phyloP scores from a whole-genome alignment of 148 eudicot species.

The Chenopodium formosanum region DNA sequence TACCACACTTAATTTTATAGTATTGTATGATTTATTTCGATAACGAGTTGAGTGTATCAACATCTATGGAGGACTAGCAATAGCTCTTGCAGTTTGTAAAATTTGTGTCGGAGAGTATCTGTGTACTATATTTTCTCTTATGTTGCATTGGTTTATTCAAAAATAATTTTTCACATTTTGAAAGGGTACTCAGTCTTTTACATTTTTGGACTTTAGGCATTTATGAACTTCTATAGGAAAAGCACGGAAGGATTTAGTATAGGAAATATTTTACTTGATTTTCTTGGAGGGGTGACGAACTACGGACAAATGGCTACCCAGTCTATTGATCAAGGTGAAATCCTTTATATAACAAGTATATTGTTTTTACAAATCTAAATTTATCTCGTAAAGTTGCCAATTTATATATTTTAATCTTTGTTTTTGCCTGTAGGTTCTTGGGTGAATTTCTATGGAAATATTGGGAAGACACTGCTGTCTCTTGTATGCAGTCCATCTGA shows the following conservation, averaged over 20 bases:
- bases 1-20: too few relatives aligned
- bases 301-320: conserved; percentile 77
- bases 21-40: too few relatives aligned
- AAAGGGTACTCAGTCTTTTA: background rate
- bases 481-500: conserved; percentile 42
- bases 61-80: too few relatives aligned
- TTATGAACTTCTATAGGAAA: conserved; percentile 73
- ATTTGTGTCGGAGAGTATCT: too few relatives aligned
- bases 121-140: too few relatives aligned
- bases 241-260: conserved; percentile 92
- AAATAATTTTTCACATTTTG: background rate
- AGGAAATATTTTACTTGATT: conserved; percentile 78
- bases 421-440: conserved; percentile 52
- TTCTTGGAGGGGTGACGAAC: conserved; percentile 65
- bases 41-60: too few relatives aligned
- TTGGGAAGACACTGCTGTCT: conserved; percentile 80
- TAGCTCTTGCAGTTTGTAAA: too few relatives aligned
- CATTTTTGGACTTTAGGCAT: conserved; percentile 40
- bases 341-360: background rate
- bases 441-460: conserved; percentile 87
- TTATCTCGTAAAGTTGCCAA: background rate
- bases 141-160: background rate
- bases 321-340: conserved; percentile 78
- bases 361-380: background rate
- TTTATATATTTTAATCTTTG: background rate